A percentile compares a stretch with the other conserved stretches of the same genome.
Conservation (phyloP, 2,329 filamentous ascomycete species). For the Neoascochyta sp. region DNA sequence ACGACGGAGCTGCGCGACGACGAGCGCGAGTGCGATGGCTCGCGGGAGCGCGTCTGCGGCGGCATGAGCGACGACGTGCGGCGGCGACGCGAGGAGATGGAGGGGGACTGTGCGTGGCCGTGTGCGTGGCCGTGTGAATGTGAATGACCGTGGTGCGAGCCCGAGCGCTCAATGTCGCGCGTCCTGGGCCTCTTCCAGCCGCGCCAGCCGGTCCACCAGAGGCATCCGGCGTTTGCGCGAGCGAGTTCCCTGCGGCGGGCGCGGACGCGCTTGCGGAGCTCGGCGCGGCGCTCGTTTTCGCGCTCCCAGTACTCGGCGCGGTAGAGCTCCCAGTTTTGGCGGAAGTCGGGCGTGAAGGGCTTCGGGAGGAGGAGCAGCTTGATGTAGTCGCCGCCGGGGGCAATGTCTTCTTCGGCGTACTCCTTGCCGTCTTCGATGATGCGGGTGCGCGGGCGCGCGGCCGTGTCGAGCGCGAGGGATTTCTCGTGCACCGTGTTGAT, state of each 20-base stretch:
- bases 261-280: conserved; percentile 67
- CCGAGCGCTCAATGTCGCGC: conserved; percentile 32
- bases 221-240: conserved; percentile 65
- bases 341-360: conserved; percentile 88
- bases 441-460: conserved; percentile 22
- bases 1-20: conserved; percentile 30
- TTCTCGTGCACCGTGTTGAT: conserved; percentile 58
- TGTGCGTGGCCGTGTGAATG: conserved; percentile 9
- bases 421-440: conserved; percentile 57
- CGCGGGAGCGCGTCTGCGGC: too few relatives aligned
- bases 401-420: conserved; percentile 82
- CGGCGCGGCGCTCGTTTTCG: conserved; percentile 82
- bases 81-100: conserved; percentile 19
- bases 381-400: conserved; percentile 84
- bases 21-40: conserved; percentile 32
- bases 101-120: conserved; percentile 2
- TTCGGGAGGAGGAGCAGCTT: conserved; percentile 89
- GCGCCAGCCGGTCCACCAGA: conserved; percentile 82
- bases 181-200: conserved; percentile 42
- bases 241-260: conserved; percentile 65
- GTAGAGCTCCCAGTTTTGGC: conserved; percentile 96
- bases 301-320: conserved; percentile 93
- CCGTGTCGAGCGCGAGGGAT: conserved; percentile 21
- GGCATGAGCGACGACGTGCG: too few relatives aligned
- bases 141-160: conserved; percentile 12